Base-by-base conservation (phyloP, 2,329 filamentous ascomycete species). In the Ophiostoma piceae region DNA sequence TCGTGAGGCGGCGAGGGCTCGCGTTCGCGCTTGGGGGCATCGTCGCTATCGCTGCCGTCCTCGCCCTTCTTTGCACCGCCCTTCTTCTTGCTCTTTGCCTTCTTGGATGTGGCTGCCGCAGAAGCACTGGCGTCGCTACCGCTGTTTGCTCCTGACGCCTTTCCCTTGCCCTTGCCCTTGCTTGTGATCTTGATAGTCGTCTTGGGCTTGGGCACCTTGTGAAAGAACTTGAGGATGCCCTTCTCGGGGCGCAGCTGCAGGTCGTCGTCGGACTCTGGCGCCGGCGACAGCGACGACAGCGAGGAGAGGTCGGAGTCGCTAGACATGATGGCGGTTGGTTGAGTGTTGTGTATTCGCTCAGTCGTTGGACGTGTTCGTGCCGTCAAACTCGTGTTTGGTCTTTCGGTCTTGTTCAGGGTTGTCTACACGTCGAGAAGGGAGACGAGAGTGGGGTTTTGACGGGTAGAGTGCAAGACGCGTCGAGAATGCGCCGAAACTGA, bases 1-100 rank as follows among this genome's bases (percentile, higher is more conserved):
- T 97, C 92, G 79, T 97, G 94, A 9, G 92, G 89, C 74, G 94
- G 94, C 74, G 94, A 97, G 26, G 92, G 89, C n/a, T 69, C 71
- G n/a, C 73, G 72, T 71, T 90, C 89, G 78, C 94, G 86, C 83
- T 95, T 96, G 76, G 87, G 88, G 76, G 88, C 88, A 73, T 90
- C 88, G 74, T 88, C 87, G 69, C 83, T 80, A 76, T 87, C 85
- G 76, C 66, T 69, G 60, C 66, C 69, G 29, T 66, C 69, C 8
- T 37, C 6, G 57, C 67, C 69, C 16, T 69, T 68, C 9, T 29
- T 9, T 47, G 12, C 57, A 37, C 19, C 57, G 5, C 62, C 29
- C 69, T 68, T 71, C 26, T 41, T 62, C 57, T 65, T 65, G 32
- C 22, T 70, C 35, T 60, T 68, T 22, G 41, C 35, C 32, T 54